These are phyloP conservation scores for Recurvomyces mirabilis DNA, from an alignment of 495 filamentous ascomycete genomes.

Conservation along the genomic window DNA sequence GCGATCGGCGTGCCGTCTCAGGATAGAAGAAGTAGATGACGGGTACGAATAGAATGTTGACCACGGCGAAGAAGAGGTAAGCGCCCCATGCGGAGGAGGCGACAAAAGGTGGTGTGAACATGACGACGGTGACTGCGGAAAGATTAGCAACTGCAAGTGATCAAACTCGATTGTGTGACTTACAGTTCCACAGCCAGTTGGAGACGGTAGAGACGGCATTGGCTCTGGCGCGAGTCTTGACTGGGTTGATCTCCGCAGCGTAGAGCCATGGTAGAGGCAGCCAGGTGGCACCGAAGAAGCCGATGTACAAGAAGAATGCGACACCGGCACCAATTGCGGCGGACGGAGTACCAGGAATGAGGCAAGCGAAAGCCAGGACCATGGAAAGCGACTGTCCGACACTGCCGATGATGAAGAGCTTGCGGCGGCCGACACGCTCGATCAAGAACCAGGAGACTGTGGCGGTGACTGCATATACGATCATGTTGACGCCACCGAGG, in stretches of 20 bases:
- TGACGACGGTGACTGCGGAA: constrained; percentile 21
- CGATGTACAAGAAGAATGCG: constrained; percentile 71
- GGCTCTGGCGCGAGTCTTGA: constrained; percentile 42
- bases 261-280: constrained; percentile 55
- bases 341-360: constrained; percentile 46
- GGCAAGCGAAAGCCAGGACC: constrained; percentile 61
- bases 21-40: constrained; percentile 70
- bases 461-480: constrained; percentile 66
- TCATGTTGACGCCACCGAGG: constrained; percentile 68
- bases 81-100: constrained; percentile 29
- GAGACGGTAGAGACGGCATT: constrained; percentile 42
- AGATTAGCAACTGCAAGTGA: too few relatives aligned
- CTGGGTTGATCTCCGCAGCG: constrained; percentile 47
- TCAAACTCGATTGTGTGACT: too few relatives aligned
- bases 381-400: constrained; percentile 59
- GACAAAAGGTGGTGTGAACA: constrained; percentile 28
- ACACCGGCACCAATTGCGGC: constrained; percentile 61
- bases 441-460: constrained; percentile 75
- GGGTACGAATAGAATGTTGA: constrained; percentile 62
- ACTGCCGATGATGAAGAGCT: constrained; percentile 58
- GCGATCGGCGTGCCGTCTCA: constrained; percentile 55
- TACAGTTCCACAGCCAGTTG: constrained; percentile 49
- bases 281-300: constrained; percentile 65
- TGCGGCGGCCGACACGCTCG: constrained; percentile 60
- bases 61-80: constrained; percentile 64